Base-by-base conservation (phyloP, 768 basidiomycete species). In the Kwoniella heveanensis region DNA sequence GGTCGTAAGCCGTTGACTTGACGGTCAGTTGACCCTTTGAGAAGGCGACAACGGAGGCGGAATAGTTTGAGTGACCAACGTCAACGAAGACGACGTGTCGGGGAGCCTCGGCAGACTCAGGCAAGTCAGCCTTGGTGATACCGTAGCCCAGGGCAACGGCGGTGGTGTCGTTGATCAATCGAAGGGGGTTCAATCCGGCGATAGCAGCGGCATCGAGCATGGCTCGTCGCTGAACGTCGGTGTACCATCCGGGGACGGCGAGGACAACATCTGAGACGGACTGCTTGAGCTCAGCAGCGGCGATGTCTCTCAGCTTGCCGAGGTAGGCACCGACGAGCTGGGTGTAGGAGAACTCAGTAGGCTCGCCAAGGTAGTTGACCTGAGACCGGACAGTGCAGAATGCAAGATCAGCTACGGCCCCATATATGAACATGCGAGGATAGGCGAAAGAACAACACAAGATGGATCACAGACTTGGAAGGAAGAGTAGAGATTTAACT, bases 41-140 rank as follows among this genome's bases (percentile, higher is more conserved):
- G 84, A 94, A 98, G 21, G 91, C 91, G 58, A 93, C 88, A 77
- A 98, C 85, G 72, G 92, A 79, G 65, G 89, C 90, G 26, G 91
- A 89, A 82, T 93, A 85, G 82, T 87, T 86, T 6, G 92, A 91
- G 84, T 98, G 96, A 54, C 96, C 96, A 62, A 94, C 86, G 73
- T 99, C 96, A 73, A 98, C 87, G 76, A 99, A 97, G 67, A 89
- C 90, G 80, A 99, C 88, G 79, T 96, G 85, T 32, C 88, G 86
- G 0, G 94, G 89, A 68, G 82, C 83, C 66, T 94, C 92, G 32
- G 87, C 79, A 15, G 89, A 87, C 36, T 81, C 81, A 22, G 96
- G 96, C 48, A 99, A 88, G 80, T 99, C 96, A 26, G 90, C 87
- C 82, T 99, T 99, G 69, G 95, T 99, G 85, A 98, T 98, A 70